Evolutionary conservation across 164 flowering plant species (phyloP).

Genomic region (Piper betle): DNA sequence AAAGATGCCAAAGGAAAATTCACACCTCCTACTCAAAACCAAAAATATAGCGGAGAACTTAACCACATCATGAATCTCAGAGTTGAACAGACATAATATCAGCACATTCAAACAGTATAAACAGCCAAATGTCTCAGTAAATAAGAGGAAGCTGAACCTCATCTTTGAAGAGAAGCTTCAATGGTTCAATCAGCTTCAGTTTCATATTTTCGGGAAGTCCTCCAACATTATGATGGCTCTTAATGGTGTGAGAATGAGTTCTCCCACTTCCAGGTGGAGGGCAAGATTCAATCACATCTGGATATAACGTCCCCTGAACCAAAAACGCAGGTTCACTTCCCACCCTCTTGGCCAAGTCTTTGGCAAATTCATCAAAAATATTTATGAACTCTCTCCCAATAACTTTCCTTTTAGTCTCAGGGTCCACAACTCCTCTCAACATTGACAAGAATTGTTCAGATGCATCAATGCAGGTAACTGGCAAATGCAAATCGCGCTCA

Average conservation of each 20-base stretch:
- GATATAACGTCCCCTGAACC: constrained; percentile 96
- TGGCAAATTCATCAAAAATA: constrained; percentile 74
- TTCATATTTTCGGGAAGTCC: constrained; percentile 99
- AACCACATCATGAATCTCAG: too few relatives aligned
- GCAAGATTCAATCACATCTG: constrained; percentile 98
- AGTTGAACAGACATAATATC: too few relatives aligned
- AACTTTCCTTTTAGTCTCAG: constrained; percentile 85
- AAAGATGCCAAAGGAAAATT: too few relatives aligned
- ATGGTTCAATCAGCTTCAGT: constrained; percentile 92
- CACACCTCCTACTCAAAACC: too few relatives aligned
- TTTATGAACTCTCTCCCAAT: constrained; percentile 84
- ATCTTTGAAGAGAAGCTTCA: constrained; percentile 91
- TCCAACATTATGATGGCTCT: constrained; percentile 99
- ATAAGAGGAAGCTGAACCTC: constrained; percentile 44
- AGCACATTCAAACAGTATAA: neutral
- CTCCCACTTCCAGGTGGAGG: constrained; percentile 98
- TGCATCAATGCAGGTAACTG: constrained; percentile 89
- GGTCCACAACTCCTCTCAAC: constrained; percentile 84
- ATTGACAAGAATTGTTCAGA: constrained; percentile 56
- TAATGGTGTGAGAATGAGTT: constrained; percentile 91
- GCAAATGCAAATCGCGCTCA: constrained; percentile 72
- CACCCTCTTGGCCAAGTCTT: constrained; percentile 49
- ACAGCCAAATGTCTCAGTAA: neutral
- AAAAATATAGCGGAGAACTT: too few relatives aligned
- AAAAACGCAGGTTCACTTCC: constrained; percentile 64